Base-by-base conservation (phyloP, 164 flowering plant genomes). In the Vitis cinerea region DNA sequence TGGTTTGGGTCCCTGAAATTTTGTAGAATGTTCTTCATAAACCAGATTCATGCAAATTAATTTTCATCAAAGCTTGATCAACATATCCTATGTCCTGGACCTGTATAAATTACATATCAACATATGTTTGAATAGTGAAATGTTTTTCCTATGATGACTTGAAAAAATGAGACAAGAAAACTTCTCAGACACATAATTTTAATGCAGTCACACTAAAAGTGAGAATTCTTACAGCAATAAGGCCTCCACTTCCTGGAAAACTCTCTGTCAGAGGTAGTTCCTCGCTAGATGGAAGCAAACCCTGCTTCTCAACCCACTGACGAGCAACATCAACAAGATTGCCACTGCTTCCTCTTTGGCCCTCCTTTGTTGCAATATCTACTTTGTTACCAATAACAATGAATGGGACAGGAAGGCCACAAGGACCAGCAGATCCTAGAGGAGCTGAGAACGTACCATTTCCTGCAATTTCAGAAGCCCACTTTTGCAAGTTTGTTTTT, bases 231-330 rank as follows among this genome's bases (percentile, higher is more conserved):
- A 95, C 99, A 11, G 97, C 86, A 71, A 87, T 27, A 71, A 90
- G 87, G 67, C 92, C 86, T 60, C 87, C 87, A 73, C 80, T 80
- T 55, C 92, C 88, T 8, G 99, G 97, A 77, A 95, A 95, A 79
- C 85, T 84, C 74, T 91, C 97, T 14, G 85, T 84, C 76, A 93
- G 75, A 0, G 99, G 98, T 77, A 95, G 87, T 67, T 95, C 98
- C 71, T 93, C 98, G 74, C 88, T 88, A 44, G 94, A 79, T 60
- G 97, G 85, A 82, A 95, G 93, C 77, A 95, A 81, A 55, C 99
- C 99, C 77, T 95, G 94, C 82, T 91, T 95, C 83, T 93, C 99
- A 74, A 90, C 97, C 99, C 99, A 95, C 63, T 90, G 94, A 10
- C 97, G 91, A 78, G 99, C 99, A 37, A 63, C 90, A 79, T 93